Conservation (phyloP, 1,139 yeast genomes). For the Lodderomyces margitis region DNA sequence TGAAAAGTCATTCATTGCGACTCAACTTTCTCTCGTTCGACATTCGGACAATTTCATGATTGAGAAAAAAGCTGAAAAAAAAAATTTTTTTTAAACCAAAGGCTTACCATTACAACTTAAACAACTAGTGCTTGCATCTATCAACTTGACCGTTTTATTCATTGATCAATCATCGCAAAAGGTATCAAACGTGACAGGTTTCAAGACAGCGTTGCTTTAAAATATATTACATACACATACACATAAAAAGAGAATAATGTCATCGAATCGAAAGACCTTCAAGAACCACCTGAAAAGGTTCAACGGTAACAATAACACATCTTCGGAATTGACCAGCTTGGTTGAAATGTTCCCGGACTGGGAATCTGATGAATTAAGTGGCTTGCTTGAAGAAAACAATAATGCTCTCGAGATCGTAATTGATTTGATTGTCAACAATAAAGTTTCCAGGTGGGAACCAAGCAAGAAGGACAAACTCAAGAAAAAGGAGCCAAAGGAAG, state of each 20-base stretch:
- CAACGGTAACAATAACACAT: slow-evolving; percentile 19
- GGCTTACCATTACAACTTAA: slow-evolving; percentile 2
- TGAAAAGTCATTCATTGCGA: neutral
- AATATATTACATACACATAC: slow-evolving; percentile 5
- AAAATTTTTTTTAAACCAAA: neutral
- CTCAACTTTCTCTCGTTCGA: neutral
- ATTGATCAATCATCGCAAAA: slow-evolving; percentile 5
- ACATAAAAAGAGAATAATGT: slow-evolving; percentile 19
- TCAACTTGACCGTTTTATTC: slow-evolving; percentile 1
- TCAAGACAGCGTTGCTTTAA: neutral
- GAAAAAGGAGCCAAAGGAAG: slow-evolving; percentile 32
- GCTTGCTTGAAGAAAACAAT: slow-evolving; percentile 69
- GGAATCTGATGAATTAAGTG: slow-evolving; percentile 80
- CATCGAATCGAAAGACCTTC: slow-evolving; percentile 41
- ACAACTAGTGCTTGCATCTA: slow-evolving; percentile 1
- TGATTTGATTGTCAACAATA: slow-evolving; percentile 84
- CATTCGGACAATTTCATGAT: slow-evolving; percentile 1
- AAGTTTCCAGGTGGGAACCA: slow-evolving; percentile 60
- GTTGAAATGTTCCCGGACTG: slow-evolving; percentile 93
- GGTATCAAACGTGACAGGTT: slow-evolving; percentile 8
- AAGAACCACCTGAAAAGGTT: slow-evolving; percentile 49
- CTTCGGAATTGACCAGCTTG: slow-evolving; percentile 53
- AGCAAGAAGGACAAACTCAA: slow-evolving; percentile 49
- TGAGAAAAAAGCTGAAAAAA: neutral
- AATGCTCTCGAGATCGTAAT: slow-evolving; percentile 77